Base-by-base conservation (phyloP, 345 rosid species). In the Eucalyptus shirleyi region DNA sequence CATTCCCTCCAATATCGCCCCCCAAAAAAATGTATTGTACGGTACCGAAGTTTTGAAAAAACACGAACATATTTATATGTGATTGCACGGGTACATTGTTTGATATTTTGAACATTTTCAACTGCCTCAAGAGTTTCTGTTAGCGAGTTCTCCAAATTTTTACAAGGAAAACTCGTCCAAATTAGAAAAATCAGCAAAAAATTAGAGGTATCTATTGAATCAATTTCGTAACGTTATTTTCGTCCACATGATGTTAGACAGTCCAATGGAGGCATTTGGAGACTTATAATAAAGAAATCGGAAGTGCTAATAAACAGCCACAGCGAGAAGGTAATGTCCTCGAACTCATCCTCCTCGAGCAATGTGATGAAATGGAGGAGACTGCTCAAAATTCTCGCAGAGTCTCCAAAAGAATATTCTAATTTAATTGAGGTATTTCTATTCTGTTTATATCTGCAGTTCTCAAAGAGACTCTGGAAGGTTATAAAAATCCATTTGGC, bases 391-490 rank as follows among this genome's bases (percentile, higher is more conserved):
- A 60, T 60, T 60, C 67, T 60, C 2, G 2, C 5, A 26, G 4
- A 26, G 67, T 60, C 1, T 60, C 67, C 67, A 60, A 26, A 60
- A 60, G 21, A 12, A 24, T 26, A 0, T 26, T 60, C 7, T 60
- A 26, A 26, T n/a, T n/a, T n/a, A n/a, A n/a, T n/a, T n/a, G n/a
- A 26, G 67, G n/a, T 24, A 26, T 60, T 26, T 60, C 16, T 60
- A 5, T 60, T 60, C 67, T 60, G 15, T 60, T 0, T 60, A 6
- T 28, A 60, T 60, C 67, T 60, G 15, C 65, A 7, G 60, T 0
- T 0, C 65, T 26, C n/a, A 28, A 0, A n/a, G n/a, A 60, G 4
- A 5, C 0, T 30, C 4, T 0, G 32, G 2, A 1, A 5, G 4
- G 0, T 59, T 0, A 59, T 5, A 6, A 12, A 12, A 56, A 1